phyloP scores from a whole-genome alignment of 164 flowering plant genomes.

The Annona cherimola region DNA sequence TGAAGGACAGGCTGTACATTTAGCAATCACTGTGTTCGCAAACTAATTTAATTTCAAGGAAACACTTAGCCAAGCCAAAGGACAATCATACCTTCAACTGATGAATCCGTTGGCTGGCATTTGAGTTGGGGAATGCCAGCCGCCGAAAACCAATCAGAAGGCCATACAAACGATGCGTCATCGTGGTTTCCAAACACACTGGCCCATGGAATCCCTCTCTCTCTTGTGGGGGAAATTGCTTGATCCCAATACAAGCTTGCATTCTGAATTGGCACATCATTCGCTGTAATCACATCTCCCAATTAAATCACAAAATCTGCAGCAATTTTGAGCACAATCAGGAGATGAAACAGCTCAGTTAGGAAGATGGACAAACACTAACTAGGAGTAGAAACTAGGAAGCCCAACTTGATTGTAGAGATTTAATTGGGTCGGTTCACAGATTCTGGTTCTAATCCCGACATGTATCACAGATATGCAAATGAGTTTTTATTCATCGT shows the following conservation, averaged over 20 bases:
- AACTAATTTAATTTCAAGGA: no score
- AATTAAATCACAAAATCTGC: constrained; percentile 81
- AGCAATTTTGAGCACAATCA: not conserved
- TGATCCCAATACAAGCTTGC: constrained; percentile 86
- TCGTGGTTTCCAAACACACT: constrained; percentile 84
- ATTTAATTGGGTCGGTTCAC: no score
- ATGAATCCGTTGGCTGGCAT: constrained; percentile 27
- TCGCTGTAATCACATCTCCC: constrained; percentile 84
- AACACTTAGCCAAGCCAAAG: no score
- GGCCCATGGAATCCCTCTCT: constrained; percentile 75
- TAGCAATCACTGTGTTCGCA: no score
- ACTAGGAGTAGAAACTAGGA: not conserved
- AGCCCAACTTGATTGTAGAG: not conserved
- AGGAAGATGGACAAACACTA: not conserved
- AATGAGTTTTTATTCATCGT: not conserved
- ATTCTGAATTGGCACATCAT: constrained; percentile 59
- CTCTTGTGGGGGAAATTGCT: constrained; percentile 62
- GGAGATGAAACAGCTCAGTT: not conserved
- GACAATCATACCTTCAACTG: not conserved
- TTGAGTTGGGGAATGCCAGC: constrained; percentile 54
- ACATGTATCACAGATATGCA: no score
- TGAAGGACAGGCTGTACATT: no score
- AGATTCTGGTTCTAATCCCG: no score
- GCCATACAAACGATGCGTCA: constrained; percentile 83
- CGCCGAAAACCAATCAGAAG: constrained; percentile 77